A percentile compares a stretch with the other conserved stretches of the same genome.
phyloP scores from a whole-genome alignment of 176 grass and related monocot genomes.

The Avena atlantica region DNA sequence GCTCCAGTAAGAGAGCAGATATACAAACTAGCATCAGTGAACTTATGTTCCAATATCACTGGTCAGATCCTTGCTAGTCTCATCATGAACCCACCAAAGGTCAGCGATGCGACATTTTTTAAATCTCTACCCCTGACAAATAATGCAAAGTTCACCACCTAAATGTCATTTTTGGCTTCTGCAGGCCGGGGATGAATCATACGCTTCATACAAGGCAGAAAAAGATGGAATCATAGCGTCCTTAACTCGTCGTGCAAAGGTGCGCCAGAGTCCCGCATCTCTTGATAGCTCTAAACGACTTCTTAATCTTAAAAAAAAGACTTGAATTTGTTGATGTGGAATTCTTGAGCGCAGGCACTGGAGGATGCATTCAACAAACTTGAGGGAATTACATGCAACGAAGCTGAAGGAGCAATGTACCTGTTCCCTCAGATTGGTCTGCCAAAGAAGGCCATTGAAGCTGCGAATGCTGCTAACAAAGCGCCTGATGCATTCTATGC shows the following conservation, averaged over 20 bases:
- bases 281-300: background rate
- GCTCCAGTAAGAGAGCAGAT: constrained; percentile 91
- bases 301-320: background rate
- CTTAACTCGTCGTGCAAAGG: constrained; percentile 89
- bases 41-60: constrained; percentile 95
- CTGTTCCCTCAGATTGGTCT: constrained; percentile 77
- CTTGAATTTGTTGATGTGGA: background rate
- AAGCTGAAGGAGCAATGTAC: constrained; percentile 91
- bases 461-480: constrained; percentile 69
- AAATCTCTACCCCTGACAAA: constrained; percentile 28
- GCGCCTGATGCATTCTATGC: constrained; percentile 81
- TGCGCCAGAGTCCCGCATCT: constrained; percentile 19
- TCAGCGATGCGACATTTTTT: constrained; percentile 25
- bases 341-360: constrained; percentile 52
- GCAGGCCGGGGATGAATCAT: constrained; percentile 88
- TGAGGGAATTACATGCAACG: constrained; percentile 87
- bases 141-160: constrained; percentile 14
- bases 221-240: constrained; percentile 88
- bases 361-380: constrained; percentile 84
- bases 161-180: constrained; percentile 37
- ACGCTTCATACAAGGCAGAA: constrained; percentile 77
- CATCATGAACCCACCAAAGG: constrained; percentile 97
- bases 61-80: constrained; percentile 95
- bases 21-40: constrained; percentile 96
- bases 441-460: constrained; percentile 73